These are phyloP conservation scores for Hylodesmum podocarpum DNA, from an alignment of 306 rosid genomes.

Conservation along the genomic window DNA sequence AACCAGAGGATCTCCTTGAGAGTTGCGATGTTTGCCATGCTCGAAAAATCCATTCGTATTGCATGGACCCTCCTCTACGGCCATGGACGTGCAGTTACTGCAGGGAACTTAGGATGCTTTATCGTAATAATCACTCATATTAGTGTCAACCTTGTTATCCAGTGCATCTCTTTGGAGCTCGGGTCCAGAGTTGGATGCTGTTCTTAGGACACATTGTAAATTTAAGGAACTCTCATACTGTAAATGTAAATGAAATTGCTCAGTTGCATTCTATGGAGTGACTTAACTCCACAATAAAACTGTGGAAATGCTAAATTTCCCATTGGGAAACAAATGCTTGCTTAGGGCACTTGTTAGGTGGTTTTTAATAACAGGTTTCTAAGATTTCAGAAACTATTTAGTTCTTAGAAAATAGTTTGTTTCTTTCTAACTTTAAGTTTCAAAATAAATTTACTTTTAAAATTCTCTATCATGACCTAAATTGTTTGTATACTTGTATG, in stretches of 20 bases:
- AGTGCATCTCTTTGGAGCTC: not conserved
- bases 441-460: too few relatives aligned
- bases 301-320: not conserved
- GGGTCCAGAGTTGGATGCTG: not conserved
- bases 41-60: slow-evolving; percentile 55
- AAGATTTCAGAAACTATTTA: too few relatives aligned
- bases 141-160: slow-evolving; percentile 1
- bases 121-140: slow-evolving; percentile 32
- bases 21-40: slow-evolving; percentile 46
- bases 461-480: too few relatives aligned
- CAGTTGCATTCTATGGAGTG: not conserved
- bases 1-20: slow-evolving; percentile 74
- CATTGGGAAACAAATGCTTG: not conserved
- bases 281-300: not conserved
- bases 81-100: slow-evolving; percentile 88
- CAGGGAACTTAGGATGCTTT: slow-evolving; percentile 62
- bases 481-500: too few relatives aligned
- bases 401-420: too few relatives aligned
- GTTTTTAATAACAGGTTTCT: too few relatives aligned
- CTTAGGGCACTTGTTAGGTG: too few relatives aligned
- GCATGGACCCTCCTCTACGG: slow-evolving; percentile 76
- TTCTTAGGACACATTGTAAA: too few relatives aligned
- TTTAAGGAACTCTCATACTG: not conserved
- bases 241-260: not conserved
- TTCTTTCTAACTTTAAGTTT: too few relatives aligned